Percentiles rank a stretch among this genome's conserved stretches.
Conservation (phyloP, 2,329 filamentous ascomycete genomes). For the Diaporthe sp. region DNA sequence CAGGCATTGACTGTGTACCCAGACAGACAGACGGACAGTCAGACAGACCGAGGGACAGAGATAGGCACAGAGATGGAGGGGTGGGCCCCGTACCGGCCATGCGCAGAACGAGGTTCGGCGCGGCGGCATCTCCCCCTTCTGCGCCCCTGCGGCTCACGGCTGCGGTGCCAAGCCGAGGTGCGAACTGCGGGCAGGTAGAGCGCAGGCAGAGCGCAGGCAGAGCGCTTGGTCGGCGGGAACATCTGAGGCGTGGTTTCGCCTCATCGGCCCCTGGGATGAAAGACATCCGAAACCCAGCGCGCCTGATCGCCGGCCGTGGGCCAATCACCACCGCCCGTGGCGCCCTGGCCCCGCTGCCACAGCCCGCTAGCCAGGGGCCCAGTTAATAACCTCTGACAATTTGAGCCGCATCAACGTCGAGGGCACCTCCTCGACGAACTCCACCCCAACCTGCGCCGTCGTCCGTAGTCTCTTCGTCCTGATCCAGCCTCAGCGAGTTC, state of each 20-base stretch:
- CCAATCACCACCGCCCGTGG: not conserved
- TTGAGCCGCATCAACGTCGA: constrained; percentile 47
- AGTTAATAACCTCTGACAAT: constrained; percentile 46
- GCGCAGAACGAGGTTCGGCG: constrained; percentile 12
- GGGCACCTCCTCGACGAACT: constrained; percentile 5
- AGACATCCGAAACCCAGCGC: constrained; percentile 54
- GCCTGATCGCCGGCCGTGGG: constrained; percentile 48
- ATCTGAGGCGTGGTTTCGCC: constrained; percentile 50
- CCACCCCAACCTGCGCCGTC: constrained; percentile 24
- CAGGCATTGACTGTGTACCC: not conserved
- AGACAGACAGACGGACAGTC: not conserved
- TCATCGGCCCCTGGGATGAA: constrained; percentile 51
- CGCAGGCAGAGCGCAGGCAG: not conserved
- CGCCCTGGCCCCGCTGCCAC: constrained; percentile 43
- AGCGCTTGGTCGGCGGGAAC: constrained; percentile 20
- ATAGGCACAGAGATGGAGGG: not conserved
- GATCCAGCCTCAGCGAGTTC: constrained; percentile 1
- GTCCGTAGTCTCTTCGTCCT: constrained; percentile 4
- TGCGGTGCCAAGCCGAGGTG: constrained; percentile 10
- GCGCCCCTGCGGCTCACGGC: constrained; percentile 25
- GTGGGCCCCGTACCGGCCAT: not conserved
- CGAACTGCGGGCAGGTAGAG: not conserved
- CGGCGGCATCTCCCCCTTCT: not conserved
- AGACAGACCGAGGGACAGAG: not conserved
- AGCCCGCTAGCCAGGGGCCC: constrained; percentile 42